These are phyloP conservation scores for Phoenix roebelenii DNA, from an alignment of 176 grass and related monocot species.

Conservation along the genomic window DNA sequence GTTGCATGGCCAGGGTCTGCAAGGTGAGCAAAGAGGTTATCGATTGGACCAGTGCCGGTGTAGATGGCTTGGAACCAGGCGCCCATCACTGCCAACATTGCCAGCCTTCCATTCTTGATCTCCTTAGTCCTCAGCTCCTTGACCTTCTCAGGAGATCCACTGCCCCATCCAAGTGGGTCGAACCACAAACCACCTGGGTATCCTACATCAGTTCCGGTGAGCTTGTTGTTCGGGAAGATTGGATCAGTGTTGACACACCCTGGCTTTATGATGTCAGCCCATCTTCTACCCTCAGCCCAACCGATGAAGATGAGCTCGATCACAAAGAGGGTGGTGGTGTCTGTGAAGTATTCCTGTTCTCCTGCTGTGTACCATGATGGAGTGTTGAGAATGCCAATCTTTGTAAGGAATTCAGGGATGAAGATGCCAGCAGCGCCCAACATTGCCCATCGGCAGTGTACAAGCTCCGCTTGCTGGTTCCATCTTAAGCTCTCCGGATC, in stretches of 20 bases:
- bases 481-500: slow-evolving; percentile 82
- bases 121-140: slow-evolving; percentile 91
- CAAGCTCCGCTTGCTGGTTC: slow-evolving; percentile 88
- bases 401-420: slow-evolving; percentile 87
- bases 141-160: slow-evolving; percentile 59
- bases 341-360: slow-evolving; percentile 79
- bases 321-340: slow-evolving; percentile 95
- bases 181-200: slow-evolving; percentile 96
- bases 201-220: slow-evolving; percentile 85
- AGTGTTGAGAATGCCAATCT: slow-evolving; percentile 85
- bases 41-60: slow-evolving; percentile 88
- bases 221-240: slow-evolving; percentile 87
- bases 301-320: slow-evolving; percentile 82
- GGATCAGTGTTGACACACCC: slow-evolving; percentile 83
- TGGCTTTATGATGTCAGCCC: slow-evolving; percentile 92
- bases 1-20: slow-evolving; percentile 80
- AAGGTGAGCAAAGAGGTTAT: slow-evolving; percentile 95
- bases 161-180: slow-evolving; percentile 81
- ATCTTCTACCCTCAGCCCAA: slow-evolving; percentile 86
- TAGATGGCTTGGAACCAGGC: slow-evolving; percentile 87
- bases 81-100: slow-evolving; percentile 96
- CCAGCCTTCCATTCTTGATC: slow-evolving; percentile 95
- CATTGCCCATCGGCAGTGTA: slow-evolving; percentile 98
- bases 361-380: slow-evolving; percentile 88
- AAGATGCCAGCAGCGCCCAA: slow-evolving; percentile 88